phyloP scores from a whole-genome alignment of 495 filamentous ascomycete genomes.

The Penicillium bialowiezense region DNA sequence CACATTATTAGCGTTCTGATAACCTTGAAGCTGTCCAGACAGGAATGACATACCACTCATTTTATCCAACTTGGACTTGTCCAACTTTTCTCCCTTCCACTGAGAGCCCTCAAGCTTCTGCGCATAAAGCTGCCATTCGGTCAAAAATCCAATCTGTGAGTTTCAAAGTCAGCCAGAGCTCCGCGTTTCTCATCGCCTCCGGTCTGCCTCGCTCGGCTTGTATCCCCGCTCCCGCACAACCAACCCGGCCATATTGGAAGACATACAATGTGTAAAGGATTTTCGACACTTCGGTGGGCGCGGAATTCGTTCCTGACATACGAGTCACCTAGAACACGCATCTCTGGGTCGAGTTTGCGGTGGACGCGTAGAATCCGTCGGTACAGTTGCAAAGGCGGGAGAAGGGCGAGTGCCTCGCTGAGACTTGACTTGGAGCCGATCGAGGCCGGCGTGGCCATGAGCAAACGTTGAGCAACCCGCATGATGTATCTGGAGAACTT shows the following conservation, averaged over 20 bases:
- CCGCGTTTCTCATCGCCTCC: not conserved
- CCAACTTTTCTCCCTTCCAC: conserved; percentile 77
- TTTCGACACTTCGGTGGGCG: conserved; percentile 76
- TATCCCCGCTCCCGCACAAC: not conserved
- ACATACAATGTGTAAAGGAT: conserved; percentile 85
- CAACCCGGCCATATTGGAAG: not conserved
- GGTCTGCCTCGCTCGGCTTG: not conserved
- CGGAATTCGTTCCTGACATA: conserved; percentile 92
- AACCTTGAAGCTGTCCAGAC: conserved; percentile 3
- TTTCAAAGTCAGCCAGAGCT: conserved; percentile 11
- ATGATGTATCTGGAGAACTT: conserved; percentile 25
- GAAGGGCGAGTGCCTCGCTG: conserved; percentile 65
- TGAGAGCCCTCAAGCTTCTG: conserved; percentile 83
- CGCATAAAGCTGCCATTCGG: conserved; percentile 93
- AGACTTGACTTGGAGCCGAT: conserved; percentile 50
- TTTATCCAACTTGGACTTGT: conserved; percentile 76
- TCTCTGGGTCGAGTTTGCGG: conserved; percentile 68
- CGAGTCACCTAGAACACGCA: conserved; percentile 80
- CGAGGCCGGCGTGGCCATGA: conserved; percentile 45
- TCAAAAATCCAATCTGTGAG: conserved; percentile 83
- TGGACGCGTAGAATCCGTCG: conserved; percentile 83
- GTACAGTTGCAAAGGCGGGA: conserved; percentile 91
- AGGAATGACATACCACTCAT: conserved; percentile 74
- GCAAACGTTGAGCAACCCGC: conserved; percentile 35
- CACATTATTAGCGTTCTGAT: conserved; percentile 4